A percentile compares a stretch with the other conserved stretches of the same genome.
These are phyloP conservation scores for Hemisphaericaspora xylofermentans DNA, from an alignment of 1,139 yeast genomes.

Conservation along the genomic window DNA sequence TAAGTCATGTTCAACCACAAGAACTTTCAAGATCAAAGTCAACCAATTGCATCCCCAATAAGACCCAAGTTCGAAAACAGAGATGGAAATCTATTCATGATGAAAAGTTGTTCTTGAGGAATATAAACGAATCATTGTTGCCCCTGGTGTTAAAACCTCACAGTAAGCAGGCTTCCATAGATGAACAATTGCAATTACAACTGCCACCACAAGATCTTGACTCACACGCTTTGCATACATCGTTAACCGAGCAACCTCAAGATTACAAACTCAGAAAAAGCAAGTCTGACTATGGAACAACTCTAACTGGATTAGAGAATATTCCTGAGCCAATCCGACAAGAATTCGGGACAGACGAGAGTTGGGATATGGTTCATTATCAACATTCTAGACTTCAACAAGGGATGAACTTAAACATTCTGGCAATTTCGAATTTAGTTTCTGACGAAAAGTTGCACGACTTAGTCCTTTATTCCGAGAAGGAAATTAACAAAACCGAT, in stretches of 20 bases:
- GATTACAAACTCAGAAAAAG: conserved; percentile 1
- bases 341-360: conserved; percentile 35
- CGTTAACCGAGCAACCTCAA: background rate
- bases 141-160: conserved; percentile 34
- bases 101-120: conserved; percentile 31
- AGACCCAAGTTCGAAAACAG: conserved; percentile 16
- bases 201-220: background rate
- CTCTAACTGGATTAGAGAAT: conserved; percentile 30
- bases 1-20: background rate
- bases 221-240: background rate
- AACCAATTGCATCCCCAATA: conserved; percentile 20
- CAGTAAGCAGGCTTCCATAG: conserved; percentile 6
- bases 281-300: conserved; percentile 12
- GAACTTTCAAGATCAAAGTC: conserved; percentile 24
- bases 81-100: conserved; percentile 33
- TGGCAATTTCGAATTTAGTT: conserved; percentile 17
- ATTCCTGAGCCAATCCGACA: conserved; percentile 29
- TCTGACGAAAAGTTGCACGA: conserved; percentile 13
- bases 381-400: conserved; percentile 24
- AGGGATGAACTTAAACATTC: conserved; percentile 18
- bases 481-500: conserved; percentile 2
- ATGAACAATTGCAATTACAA: background rate
- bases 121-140: conserved; percentile 32
- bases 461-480: background rate
- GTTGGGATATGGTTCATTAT: conserved; percentile 25